Conservation (phyloP, 768 basidiomycete species). For the Lepiota venenata region DNA sequence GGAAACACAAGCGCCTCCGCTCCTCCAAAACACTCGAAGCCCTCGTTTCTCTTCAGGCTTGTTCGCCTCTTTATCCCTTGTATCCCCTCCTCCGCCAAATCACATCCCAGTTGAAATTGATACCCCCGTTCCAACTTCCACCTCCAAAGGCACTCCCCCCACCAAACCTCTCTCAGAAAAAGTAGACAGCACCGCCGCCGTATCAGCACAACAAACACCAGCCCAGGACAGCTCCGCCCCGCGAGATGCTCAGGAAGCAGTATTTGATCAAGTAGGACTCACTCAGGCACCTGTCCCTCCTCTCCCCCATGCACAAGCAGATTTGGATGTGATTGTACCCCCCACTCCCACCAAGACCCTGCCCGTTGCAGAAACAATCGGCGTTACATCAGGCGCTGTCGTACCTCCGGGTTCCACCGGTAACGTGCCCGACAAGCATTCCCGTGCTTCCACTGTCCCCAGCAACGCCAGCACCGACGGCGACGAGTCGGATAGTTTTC, state of each 20-base stretch:
- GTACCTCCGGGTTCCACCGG: slow-evolving; percentile 86
- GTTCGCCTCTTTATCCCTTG: slow-evolving; percentile 66
- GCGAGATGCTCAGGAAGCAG: neutral
- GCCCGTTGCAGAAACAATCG: slow-evolving; percentile 76
- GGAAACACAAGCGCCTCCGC: slow-evolving; percentile 11
- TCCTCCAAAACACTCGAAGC: slow-evolving; percentile 26
- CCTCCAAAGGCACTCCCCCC: slow-evolving; percentile 16
- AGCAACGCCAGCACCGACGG: slow-evolving; percentile 42
- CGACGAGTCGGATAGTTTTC: slow-evolving; percentile 63
- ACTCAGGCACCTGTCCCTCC: slow-evolving; percentile 13
- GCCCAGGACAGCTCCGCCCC: neutral
- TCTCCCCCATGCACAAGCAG: slow-evolving; percentile 12
- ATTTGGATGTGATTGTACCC: slow-evolving; percentile 33
- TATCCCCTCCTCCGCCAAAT: slow-evolving; percentile 47
- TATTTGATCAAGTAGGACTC: slow-evolving; percentile 4
- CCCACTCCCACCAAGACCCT: slow-evolving; percentile 31
- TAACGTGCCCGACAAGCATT: slow-evolving; percentile 1
- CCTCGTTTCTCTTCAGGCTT: slow-evolving; percentile 57
- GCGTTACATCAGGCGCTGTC: slow-evolving; percentile 88
- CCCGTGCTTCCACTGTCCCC: slow-evolving; percentile 20
- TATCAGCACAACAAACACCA: neutral
- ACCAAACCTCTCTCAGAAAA: slow-evolving; percentile 11
- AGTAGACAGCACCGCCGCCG: neutral
- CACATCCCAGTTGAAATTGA: slow-evolving; percentile 45
- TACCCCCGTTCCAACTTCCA: slow-evolving; percentile 16